A percentile compares a stretch with the other conserved stretches of the same genome.
phyloP scores from a whole-genome alignment of 345 rosid species.

The Hirschfeldia incana region DNA sequence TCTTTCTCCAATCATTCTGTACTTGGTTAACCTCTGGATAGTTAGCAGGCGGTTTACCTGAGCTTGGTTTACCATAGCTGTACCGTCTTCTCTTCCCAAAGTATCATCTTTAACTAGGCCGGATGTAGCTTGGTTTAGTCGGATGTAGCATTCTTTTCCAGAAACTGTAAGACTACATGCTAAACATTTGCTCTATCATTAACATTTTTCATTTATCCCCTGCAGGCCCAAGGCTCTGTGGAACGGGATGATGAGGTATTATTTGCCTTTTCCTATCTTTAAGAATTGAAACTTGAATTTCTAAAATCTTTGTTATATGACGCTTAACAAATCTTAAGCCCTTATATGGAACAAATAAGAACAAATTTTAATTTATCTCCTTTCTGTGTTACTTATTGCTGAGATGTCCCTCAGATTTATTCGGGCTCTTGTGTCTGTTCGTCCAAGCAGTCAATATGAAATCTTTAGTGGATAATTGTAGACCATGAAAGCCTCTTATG shows the following conservation, averaged over 20 bases:
- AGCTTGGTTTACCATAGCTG: too few relatives aligned
- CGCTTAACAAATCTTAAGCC: background rate
- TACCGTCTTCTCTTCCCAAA: too few relatives aligned
- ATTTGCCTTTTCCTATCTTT: conserved; percentile 2
- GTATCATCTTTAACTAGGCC: too few relatives aligned
- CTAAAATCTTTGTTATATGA: background rate
- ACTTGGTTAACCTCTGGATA: conserved; percentile 5
- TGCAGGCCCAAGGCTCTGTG: conserved; percentile 75
- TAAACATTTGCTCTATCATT: conserved; percentile 2
- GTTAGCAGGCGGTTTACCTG: background rate
- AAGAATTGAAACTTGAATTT: conserved; percentile 8
- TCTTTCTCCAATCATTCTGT: conserved; percentile 13
- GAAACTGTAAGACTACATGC: background rate
- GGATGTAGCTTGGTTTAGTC: too few relatives aligned
- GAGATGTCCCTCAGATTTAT: background rate
- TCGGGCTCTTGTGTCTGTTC: background rate
- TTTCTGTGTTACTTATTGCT: conserved; percentile 6
- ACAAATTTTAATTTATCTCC: background rate
- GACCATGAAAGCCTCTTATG: conserved; percentile 32
- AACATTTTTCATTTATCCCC: conserved; percentile 17
- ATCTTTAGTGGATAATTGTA: conserved; percentile 16
- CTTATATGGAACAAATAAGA: background rate
- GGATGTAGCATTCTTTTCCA: background rate
- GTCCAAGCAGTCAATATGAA: conserved; percentile 14
- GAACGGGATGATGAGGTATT: conserved; percentile 95